A percentile compares a stretch with the other conserved stretches of the same genome.
Evolutionary conservation across 225 moss, liverwort and hornwort genomes (phyloP).

Genomic region (Physcomitrellopsis africana): DNA sequence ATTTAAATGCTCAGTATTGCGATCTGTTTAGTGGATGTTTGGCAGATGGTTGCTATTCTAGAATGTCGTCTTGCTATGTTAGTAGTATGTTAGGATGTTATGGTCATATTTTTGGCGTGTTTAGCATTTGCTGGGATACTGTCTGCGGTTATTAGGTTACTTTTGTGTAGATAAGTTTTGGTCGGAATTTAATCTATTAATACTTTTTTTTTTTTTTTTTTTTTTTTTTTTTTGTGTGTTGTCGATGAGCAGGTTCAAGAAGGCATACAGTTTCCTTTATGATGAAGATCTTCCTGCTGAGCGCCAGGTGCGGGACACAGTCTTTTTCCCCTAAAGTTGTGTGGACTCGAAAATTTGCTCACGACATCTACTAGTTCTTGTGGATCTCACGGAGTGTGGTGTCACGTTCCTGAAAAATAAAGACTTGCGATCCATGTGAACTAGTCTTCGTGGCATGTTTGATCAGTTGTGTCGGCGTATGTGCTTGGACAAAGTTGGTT

Average conservation of each 20-base stretch:
- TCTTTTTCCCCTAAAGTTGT: constrained; percentile 5
- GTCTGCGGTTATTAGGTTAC: constrained; percentile 17
- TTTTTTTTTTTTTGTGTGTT: background rate
- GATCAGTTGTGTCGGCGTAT: constrained; percentile 7
- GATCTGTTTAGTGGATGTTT: background rate
- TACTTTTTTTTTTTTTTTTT: background rate
- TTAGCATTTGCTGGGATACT: background rate
- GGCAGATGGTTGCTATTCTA: background rate
- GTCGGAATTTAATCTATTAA: constrained; percentile 9
- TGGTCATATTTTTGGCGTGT: background rate
- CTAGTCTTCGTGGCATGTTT: background rate
- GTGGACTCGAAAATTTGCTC: constrained; percentile 7
- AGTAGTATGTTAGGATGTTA: background rate
- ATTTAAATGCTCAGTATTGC: background rate
- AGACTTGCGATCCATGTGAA: background rate
- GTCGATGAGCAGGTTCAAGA: constrained; percentile 76
- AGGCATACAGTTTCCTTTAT: constrained; percentile 87
- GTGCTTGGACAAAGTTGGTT: background rate
- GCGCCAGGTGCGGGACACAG: constrained; percentile 68
- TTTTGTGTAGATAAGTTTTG: constrained; percentile 14
- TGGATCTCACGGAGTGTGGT: constrained; percentile 3
- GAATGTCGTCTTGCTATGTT: background rate
- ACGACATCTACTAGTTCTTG: background rate
- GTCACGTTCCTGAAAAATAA: constrained; percentile 14
- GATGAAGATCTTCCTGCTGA: constrained; percentile 92